phyloP scores from a whole-genome alignment of 768 basidiomycete genomes.

The Mycena rebaudengoi region DNA sequence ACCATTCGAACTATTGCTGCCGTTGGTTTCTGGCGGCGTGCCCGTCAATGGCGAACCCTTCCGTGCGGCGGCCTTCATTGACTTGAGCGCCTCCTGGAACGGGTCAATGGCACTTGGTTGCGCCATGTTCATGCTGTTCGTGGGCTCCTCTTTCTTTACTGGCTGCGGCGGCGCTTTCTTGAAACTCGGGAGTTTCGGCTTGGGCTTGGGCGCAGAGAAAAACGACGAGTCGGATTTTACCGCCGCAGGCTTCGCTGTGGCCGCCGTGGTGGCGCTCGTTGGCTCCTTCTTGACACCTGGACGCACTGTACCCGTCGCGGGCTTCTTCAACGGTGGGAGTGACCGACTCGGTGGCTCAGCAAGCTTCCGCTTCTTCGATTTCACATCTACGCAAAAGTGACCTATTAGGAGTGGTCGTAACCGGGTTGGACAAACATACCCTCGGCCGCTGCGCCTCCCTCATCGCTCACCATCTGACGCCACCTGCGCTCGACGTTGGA shows the following conservation, averaged over 20 bases:
- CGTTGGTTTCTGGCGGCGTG: constrained; percentile 60
- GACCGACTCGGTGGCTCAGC: constrained; percentile 59
- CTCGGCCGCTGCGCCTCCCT: constrained; percentile 55
- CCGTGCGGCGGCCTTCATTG: constrained; percentile 73
- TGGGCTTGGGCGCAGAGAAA: constrained; percentile 87
- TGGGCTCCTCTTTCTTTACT: constrained; percentile 63
- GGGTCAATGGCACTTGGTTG: constrained; percentile 83
- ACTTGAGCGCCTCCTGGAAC: constrained; percentile 84
- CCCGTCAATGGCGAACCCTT: constrained; percentile 60
- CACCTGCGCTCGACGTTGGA: constrained; percentile 87
- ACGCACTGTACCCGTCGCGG: constrained; percentile 57
- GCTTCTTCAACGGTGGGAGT: constrained; percentile 72
- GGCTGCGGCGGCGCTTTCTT: constrained; percentile 70
- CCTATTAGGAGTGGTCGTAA: too few relatives aligned
- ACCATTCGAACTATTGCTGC: constrained; percentile 1
- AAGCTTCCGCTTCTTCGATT: constrained; percentile 80
- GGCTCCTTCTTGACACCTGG: constrained; percentile 69
- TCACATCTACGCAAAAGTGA: constrained; percentile 62
- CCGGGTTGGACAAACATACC: constrained; percentile 79
- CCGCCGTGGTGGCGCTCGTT: constrained; percentile 28
- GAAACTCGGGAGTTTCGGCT: constrained; percentile 85
- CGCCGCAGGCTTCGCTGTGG: constrained; percentile 51
- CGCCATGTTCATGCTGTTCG: constrained; percentile 67
- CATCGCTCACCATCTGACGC: constrained; percentile 65
- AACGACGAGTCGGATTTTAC: constrained; percentile 89